These are phyloP conservation scores for Tricholoma sp. DNA, from an alignment of 768 basidiomycete species.

Conservation along the genomic window DNA sequence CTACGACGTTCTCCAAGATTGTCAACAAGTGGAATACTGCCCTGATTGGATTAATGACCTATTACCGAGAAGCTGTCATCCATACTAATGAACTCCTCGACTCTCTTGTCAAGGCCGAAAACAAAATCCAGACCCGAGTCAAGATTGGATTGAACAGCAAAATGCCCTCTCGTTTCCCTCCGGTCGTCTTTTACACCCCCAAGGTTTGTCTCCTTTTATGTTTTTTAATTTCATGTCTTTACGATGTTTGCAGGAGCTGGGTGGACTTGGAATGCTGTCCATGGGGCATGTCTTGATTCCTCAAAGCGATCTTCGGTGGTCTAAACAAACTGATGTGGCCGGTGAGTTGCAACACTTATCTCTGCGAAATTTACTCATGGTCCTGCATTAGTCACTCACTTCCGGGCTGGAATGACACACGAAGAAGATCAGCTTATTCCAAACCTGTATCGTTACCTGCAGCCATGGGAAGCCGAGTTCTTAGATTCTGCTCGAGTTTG, in stretches of 20 bases:
- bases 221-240: neutral
- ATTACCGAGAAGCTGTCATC: conserved; percentile 96
- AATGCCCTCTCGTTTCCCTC: conserved; percentile 99
- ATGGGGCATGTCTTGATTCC: conserved; percentile 99
- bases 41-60: conserved; percentile 94
- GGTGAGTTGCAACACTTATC: conserved; percentile 35
- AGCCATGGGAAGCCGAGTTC: conserved; percentile 98
- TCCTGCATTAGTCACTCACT: conserved; percentile 74
- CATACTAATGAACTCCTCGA: conserved; percentile 97
- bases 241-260: conserved; percentile 60
- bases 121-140: conserved; percentile 99
- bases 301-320: conserved; percentile 96
- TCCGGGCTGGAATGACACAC: conserved; percentile 98
- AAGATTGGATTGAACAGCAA: conserved; percentile 99
- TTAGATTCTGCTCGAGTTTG: conserved; percentile 97
- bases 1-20: conserved; percentile 98
- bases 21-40: conserved; percentile 98
- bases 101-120: conserved; percentile 95
- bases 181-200: conserved; percentile 93
- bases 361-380: neutral
- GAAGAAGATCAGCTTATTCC: conserved; percentile 95
- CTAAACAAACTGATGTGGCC: conserved; percentile 95
- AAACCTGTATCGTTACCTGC: conserved; percentile 93
- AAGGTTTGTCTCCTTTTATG: conserved; percentile 44
- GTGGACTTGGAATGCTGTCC: conserved; percentile 97